Base-by-base conservation (phyloP, 2,329 filamentous ascomycete genomes). In the Colletotrichum scovillei region DNA sequence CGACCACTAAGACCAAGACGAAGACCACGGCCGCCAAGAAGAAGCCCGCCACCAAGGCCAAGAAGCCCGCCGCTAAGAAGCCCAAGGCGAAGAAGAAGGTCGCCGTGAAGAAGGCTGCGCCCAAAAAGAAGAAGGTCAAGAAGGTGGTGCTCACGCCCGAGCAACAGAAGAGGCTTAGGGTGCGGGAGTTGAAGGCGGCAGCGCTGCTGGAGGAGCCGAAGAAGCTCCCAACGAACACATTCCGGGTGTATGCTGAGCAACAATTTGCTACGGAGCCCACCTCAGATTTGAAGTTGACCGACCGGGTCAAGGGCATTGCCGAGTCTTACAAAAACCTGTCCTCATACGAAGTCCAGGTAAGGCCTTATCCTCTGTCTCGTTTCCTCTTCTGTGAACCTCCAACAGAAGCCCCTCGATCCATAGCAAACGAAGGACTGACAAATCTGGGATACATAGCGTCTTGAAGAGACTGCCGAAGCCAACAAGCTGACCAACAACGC, bases 401-500 rank as follows among this genome's bases (percentile, higher is more conserved):
- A 12, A 26, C 19, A n/a, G 9, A 30, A 35, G 38, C 59, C 55
- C 53, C 22, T n/a, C 28, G 46, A 55, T 35, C 28, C 24, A 28
- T 42, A 19, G 6, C 38, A 35, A 14, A 7, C 49, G 11, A 38
- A 30, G 26, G 19, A 63, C 62, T 64, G 46, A 32, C 30, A 22
- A 42, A 42, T 24, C 28, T n/a, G 24, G 58, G 28, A 30, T 22
- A 9, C 32, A 28, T 67, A 88, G 86, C 79, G 76, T 53, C 80
- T 88, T 30, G 53, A 79, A n/a, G 75, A 78, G 26, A 76, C 52
- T 14, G 82, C 79, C 32, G 68, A 78, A 2, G 75, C 83, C 75
- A 89, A 90, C 81, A 81, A 80, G 60, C 75, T 77, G 24, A 73
- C 76, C 76, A 88, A 88, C 77, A 76, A 79, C 9, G 81, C 78